Evolutionary conservation across 495 filamentous ascomycete genomes (phyloP), one percentile per base, ranked within the genome.

Genomic region (Cercophora samala): DNA sequence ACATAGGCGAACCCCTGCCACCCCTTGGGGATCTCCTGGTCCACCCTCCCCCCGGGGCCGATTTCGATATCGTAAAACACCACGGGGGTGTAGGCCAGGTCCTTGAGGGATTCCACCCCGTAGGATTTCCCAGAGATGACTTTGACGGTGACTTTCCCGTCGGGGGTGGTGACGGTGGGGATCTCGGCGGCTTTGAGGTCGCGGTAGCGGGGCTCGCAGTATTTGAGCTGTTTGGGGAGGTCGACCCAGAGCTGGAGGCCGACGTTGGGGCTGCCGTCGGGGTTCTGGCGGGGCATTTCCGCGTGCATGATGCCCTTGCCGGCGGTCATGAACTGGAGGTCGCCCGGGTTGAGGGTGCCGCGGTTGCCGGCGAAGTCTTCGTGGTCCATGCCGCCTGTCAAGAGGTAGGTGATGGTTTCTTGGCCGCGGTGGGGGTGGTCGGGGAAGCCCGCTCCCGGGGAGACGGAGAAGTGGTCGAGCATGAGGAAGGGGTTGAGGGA

Each of bases 271-370:
- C 80, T 85, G 5, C 92, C 93, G 74, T 96, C 91, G 2, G 77
- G 67, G 69, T 91, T 91, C 74, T 92, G 89, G 56, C 87, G 84
- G 21, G 94, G 94, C 93, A 98, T 98, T 80, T 98, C 94, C 11
- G 95, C 92, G 74, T 98, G 94, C 84, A 98, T 90, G 73, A 97
- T 97, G 5, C 94, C 94, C 4, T 86, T 81, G 0, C 94, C 94
- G 4, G 94, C 94, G 0, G 94, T 97, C 94, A 98, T 98, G 86
- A 98, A 98, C 74, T 98, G 94, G 54, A 98, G 77, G 66, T 96
- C 95, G 3, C 94, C 94, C 0, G 89, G 77, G 61, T 90, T 85
- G 68, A 99, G 94, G 5, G 90, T 93, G 60, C 93, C 95, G 46
- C 83, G 85, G 80, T 96, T 89, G 3, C 95, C 95, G 1, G 92